Evolutionary conservation across 2,329 filamentous ascomycete species (phyloP).

Genomic region (Clarireedia homoeocarpa): DNA sequence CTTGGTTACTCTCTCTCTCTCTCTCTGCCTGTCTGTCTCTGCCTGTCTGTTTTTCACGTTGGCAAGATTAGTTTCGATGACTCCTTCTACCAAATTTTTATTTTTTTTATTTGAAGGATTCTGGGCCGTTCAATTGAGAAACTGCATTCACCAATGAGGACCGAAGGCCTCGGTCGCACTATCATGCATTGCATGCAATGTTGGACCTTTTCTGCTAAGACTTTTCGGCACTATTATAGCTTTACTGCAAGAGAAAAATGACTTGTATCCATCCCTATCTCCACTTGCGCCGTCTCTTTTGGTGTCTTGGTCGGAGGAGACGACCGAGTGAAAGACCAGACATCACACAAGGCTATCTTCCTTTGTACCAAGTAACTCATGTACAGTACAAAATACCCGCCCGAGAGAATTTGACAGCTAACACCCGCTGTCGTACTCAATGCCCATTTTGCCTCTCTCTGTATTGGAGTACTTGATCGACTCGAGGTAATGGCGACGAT

Average conservation of each 20-base stretch:
- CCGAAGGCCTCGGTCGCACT: not conserved
- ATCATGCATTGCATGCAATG: slow-evolving; percentile 5
- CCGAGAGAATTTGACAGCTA: slow-evolving; percentile 2
- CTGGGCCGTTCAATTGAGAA: not conserved
- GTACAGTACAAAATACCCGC: not conserved
- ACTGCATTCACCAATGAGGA: not conserved
- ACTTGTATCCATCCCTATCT: not conserved
- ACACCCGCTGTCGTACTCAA: slow-evolving; percentile 6
- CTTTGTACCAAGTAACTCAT: not conserved
- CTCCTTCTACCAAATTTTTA: not conserved
- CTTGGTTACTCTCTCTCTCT: not conserved
- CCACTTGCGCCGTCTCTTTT: not conserved
- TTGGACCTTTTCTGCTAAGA: not conserved
- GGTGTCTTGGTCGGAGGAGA: not conserved
- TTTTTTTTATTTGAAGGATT: not conserved
- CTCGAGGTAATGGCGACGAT: not conserved
- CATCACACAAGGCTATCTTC: not conserved
- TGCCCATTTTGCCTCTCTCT: not conserved
- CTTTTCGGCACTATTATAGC: slow-evolving; percentile 2
- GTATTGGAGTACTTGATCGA: slow-evolving; percentile 1
- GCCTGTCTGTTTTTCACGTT: not conserved
- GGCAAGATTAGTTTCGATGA: not conserved
- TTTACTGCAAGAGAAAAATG: not conserved
- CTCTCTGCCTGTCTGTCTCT: not conserved
- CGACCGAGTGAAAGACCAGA: not conserved